Percentiles rank a stretch among this genome's conserved stretches.
Evolutionary conservation across 768 basidiomycete genomes (phyloP).

Genomic region (Filobasidium wieringae): DNA sequence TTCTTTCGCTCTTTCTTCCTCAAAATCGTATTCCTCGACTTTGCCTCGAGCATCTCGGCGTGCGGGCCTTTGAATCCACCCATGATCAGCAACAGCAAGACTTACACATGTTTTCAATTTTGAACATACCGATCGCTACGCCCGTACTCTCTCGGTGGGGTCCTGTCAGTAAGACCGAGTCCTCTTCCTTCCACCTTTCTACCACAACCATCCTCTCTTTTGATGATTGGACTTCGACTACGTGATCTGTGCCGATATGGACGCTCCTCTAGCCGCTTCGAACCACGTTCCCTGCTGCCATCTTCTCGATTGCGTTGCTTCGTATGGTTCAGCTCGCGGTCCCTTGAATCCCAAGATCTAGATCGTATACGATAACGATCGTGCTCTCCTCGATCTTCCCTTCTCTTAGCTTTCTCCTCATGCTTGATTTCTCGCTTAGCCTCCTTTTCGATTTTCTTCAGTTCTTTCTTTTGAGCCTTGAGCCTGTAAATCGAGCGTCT

Average conservation of each 20-base stretch:
- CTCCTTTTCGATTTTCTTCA: constrained; percentile 28
- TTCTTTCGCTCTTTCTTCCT: constrained; percentile 8
- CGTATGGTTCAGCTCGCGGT: not conserved
- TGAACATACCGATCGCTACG: not conserved
- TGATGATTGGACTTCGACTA: not conserved
- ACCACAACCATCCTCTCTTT: not conserved
- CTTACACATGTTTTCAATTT: too few species aligned
- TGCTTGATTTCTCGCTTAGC: constrained; percentile 20
- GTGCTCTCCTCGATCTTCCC: constrained; percentile 10
- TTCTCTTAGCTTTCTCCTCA: constrained; percentile 16
- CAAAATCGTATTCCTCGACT: constrained; percentile 8
- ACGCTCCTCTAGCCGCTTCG: not conserved
- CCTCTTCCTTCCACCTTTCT: too few species aligned
- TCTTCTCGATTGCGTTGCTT: not conserved
- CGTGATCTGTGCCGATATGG: not conserved
- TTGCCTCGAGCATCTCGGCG: not conserved
- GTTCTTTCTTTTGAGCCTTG: constrained; percentile 27
- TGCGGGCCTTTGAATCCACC: not conserved
- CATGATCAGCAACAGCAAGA: not conserved
- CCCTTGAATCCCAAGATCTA: not conserved
- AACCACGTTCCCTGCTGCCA: not conserved
- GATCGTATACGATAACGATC: constrained; percentile 5
- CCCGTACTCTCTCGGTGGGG: not conserved
- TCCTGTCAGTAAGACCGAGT: not conserved
- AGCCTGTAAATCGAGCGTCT: constrained; percentile 16